phyloP scores from a whole-genome alignment of 495 filamentous ascomycete species.

The Glarea lozoyensis region DNA sequence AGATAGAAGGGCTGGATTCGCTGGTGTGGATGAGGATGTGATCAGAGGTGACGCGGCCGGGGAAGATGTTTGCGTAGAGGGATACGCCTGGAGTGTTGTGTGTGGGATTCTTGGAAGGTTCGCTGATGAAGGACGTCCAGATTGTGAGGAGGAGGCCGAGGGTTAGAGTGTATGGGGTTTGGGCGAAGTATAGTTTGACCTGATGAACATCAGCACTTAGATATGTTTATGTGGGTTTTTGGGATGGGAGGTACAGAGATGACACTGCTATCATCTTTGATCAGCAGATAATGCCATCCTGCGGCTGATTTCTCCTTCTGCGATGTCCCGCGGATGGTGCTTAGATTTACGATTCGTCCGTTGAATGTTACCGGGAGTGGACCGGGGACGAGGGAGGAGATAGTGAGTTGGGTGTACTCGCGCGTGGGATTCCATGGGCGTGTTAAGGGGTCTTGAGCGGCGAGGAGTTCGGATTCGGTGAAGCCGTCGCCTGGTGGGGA shows the following conservation, averaged over 20 bases:
- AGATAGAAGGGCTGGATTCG: constrained; percentile 29
- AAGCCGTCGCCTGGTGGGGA: constrained; percentile 38
- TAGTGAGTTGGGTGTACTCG: constrained; percentile 40
- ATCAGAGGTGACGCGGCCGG: constrained; percentile 38
- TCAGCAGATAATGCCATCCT: constrained; percentile 44
- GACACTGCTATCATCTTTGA: constrained; percentile 50
- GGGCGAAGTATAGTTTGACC: constrained; percentile 34
- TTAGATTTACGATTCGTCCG: constrained; percentile 53
- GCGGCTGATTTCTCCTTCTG: constrained; percentile 16
- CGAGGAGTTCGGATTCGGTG: constrained; percentile 36
- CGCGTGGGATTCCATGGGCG: constrained; percentile 45
- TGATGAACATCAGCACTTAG: constrained; percentile 8
- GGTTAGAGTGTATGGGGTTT: constrained; percentile 23
- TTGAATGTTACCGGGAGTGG: constrained; percentile 40
- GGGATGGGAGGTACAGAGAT: constrained; percentile 33
- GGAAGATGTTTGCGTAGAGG: constrained; percentile 39
- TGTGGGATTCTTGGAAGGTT: constrained; percentile 9
- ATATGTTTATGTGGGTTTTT: background rate
- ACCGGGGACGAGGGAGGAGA: constrained; percentile 42
- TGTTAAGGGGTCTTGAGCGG: constrained; percentile 28
- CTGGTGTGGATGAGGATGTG: constrained; percentile 44
- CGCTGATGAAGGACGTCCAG: constrained; percentile 31
- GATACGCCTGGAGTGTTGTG: constrained; percentile 18
- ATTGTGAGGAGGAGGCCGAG: constrained; percentile 34
- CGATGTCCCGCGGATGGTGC: constrained; percentile 29